phyloP scores from a whole-genome alignment of 2,329 filamentous ascomycete genomes.

The Botryotinia calthae region DNA sequence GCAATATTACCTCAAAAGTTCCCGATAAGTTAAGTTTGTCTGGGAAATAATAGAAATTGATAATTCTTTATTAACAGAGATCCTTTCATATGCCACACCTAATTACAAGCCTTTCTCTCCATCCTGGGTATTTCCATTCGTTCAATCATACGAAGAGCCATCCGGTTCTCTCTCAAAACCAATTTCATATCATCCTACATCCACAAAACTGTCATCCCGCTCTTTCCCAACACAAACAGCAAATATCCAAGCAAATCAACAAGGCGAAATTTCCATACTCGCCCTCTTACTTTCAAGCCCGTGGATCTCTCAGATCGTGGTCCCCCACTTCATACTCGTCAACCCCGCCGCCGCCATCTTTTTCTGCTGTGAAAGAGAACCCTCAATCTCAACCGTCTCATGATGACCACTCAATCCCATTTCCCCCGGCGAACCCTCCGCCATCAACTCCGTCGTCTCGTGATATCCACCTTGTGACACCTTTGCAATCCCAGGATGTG shows the following conservation, averaged over 20 bases:
- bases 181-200: not conserved
- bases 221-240: not conserved
- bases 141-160: not conserved
- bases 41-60: too few species aligned
- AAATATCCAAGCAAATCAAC: not conserved
- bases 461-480: not conserved
- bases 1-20: not conserved
- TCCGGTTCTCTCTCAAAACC: not conserved
- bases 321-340: not conserved
- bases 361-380: not conserved
- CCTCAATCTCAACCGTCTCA: not conserved
- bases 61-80: not conserved
- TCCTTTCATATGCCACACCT: too few species aligned
- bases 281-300: not conserved
- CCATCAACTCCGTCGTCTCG: not conserved
- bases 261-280: not conserved
- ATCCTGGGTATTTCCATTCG: not conserved
- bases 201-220: not conserved
- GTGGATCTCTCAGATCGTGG: not conserved
- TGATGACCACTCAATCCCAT: not conserved
- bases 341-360: not conserved
- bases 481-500: not conserved
- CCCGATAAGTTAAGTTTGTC: not conserved
- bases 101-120: not conserved
- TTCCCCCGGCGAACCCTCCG: not conserved